Evolutionary conservation across 164 flowering plant genomes (phyloP).

Genomic region (Malania oleifera): DNA sequence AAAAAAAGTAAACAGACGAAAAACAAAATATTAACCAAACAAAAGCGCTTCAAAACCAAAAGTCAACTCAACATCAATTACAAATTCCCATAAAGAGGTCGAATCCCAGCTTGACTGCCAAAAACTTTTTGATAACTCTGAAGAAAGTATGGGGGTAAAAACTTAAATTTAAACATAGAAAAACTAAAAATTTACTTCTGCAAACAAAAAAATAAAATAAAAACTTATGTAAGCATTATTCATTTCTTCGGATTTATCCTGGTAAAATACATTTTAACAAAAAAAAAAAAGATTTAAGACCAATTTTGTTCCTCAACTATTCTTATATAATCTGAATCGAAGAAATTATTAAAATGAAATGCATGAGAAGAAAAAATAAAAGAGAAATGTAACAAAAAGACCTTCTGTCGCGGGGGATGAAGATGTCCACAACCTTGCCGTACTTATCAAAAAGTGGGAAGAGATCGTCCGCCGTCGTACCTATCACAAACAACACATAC

Average conservation of each 20-base stretch:
- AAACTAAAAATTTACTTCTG: not conserved
- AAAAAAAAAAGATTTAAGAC: not conserved
- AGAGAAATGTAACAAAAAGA: not conserved
- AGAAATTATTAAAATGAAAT: too few species aligned
- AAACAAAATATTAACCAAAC: not conserved
- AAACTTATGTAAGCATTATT: too few species aligned
- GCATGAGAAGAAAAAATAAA: not conserved
- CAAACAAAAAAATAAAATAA: not conserved
- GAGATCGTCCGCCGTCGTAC: slow-evolving; percentile 6
- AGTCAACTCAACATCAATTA: not conserved
- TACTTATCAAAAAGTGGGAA: slow-evolving; percentile 6
- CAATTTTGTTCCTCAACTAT: not conserved
- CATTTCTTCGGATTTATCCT: too few species aligned
- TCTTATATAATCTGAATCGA: not conserved
- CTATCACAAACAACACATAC: not conserved
- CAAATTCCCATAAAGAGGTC: too few species aligned
- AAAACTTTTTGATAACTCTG: not conserved
- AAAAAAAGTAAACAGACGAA: not conserved
- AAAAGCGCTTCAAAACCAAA: not conserved
- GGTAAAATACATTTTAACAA: too few species aligned
- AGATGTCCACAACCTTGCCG: slow-evolving; percentile 6
- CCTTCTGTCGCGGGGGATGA: slow-evolving; percentile 9
- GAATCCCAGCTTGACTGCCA: too few species aligned
- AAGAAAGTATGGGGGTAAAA: not conserved
- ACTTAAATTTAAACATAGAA: not conserved